Evolutionary conservation across 2,329 filamentous ascomycete genomes (phyloP), one percentile per base, ranked within the genome.

Genomic region (Aspergillus sp.): DNA sequence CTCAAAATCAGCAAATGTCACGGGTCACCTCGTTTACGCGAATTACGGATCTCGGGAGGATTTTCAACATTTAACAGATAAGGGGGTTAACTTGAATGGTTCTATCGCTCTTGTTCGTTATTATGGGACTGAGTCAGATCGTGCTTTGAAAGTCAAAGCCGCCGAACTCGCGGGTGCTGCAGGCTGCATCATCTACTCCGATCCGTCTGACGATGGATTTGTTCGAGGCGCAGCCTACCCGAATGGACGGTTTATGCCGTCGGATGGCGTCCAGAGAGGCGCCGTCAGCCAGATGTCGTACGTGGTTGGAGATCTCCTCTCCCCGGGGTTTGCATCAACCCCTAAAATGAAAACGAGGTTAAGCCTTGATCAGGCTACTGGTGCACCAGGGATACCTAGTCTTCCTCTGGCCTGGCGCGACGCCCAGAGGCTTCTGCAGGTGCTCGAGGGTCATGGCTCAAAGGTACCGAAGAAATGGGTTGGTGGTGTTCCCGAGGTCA

Each of bases 101-200:
- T 87, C 91, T 3, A 91, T 99, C 68, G 92, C 88, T 1, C 78
- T 99, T 35, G 90, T 98, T 19, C 84, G 90, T 57, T 89, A 95
- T 71, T 87, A 89, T 65, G 91, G 91, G 35, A 85, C 86, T 1
- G 86, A 93, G 68, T 79, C 78, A 2, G 90, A 96, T 70, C 80
- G 84, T 6, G 90, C 86, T 2, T 77, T 96, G 66, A 97, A 98
- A 74, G 84, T 99, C 67, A 96, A 93, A 76, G 90, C 90, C 9
- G 95, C 95, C 1, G 90, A 97, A 74, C 73, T 91, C 66, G 90
- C 90, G 14, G 95, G 95, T 2, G 95, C 92, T 62, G 86, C 83
- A 2, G 95, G 93, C 14, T 96, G 91, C 67, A 84, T 99, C 56
- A 90, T 96, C 57, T 99, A 97, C 78, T 96, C 89, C 52, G 95